Base-by-base conservation (phyloP, 192 early-diverging fungal genomes). In the Gaertneriomyces semiglobifer region DNA sequence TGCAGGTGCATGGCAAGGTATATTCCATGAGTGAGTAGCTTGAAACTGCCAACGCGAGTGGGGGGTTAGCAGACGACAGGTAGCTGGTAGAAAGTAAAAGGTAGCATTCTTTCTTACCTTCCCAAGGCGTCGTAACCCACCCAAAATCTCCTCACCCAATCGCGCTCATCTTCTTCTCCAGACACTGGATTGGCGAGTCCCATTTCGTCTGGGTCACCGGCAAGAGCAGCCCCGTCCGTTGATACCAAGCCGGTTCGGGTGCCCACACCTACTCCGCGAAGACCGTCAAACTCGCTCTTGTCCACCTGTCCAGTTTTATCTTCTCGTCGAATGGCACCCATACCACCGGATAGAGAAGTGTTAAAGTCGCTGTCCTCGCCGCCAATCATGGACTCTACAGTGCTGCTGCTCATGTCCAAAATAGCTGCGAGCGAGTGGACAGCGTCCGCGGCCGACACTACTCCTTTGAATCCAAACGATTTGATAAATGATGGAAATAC, bases 81-180 rank as follows among this genome's bases (percentile, higher is more conserved):
- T 16, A 1, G 2, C 48, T 50, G 48, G 48, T 50, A 50, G 12
- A 16, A 12, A n/a, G n/a, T n/a, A n/a, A 50, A n/a, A n/a, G 48
- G 48, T 50, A n/a, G 12, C 14, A 50, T 50, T 2, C 12, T 16
- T 50, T 50, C 65, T 62, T 66, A 84, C 73, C 69, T 77, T 41
- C 82, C 82, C 14, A 98, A 73, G 6, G 95, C 87, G 67, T 98
- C 95, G 65, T 90, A 96, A 12, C 94, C 93, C 0, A 88, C 81
- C 75, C 87, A 98, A 73, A 96, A 98, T 33, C 93, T 91, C 38
- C 74, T 57, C 57, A 90, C 70, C 91, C 90, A 93, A 75, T 44
- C 56, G 44, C 58, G 54, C 65, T 44, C 62, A n/a, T 57, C 58
- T 11, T 68, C 68, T 42, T 77, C 77, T 7, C 75, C 62, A 33